phyloP scores from a whole-genome alignment of 305 asterid species.

The Fraxinus xanthoxyloides region DNA sequence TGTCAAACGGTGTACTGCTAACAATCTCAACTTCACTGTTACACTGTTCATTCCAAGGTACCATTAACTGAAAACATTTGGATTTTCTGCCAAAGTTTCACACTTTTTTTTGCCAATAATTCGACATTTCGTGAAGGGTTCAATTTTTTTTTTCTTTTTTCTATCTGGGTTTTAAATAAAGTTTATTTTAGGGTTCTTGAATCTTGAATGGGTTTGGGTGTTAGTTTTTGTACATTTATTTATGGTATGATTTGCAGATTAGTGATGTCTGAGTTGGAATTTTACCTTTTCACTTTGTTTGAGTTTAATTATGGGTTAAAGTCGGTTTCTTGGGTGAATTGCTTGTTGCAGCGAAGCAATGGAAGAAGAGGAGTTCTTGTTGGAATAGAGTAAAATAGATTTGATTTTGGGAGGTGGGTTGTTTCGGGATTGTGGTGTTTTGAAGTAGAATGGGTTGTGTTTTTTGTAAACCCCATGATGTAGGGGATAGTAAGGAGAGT shows the following conservation, averaged over 20 bases:
- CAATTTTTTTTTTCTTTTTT: not conserved
- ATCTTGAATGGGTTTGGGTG: slow-evolving; percentile 20
- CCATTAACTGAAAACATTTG: slow-evolving; percentile 18
- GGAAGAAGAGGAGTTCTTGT: slow-evolving; percentile 45
- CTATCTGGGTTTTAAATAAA: not conserved
- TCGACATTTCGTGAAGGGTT: not conserved
- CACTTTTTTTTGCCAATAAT: slow-evolving; percentile 6
- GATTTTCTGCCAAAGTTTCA: slow-evolving; percentile 21
- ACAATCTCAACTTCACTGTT: slow-evolving; percentile 22
- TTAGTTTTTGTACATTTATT: slow-evolving; percentile 20
- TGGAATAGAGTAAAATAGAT: slow-evolving; percentile 24
- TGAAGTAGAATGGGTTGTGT: slow-evolving; percentile 64
- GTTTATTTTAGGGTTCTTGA: slow-evolving; percentile 13
- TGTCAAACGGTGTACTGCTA: slow-evolving; percentile 31
- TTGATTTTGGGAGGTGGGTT: slow-evolving; percentile 46
- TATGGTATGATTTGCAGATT: not conserved
- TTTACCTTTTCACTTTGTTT: slow-evolving; percentile 7
- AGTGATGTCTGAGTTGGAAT: slow-evolving; percentile 27
- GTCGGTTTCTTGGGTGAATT: slow-evolving; percentile 38
- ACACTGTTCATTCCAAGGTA: slow-evolving; percentile 34
- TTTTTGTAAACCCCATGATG: slow-evolving; percentile 75
- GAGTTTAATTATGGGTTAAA: slow-evolving; percentile 36
- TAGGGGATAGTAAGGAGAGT: slow-evolving; percentile 73
- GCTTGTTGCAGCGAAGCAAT: slow-evolving; percentile 31
- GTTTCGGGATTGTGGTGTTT: slow-evolving; percentile 30